Evolutionary conservation across 257 asterid species (phyloP).

Genomic region (Solanum pimpinellifolium): DNA sequence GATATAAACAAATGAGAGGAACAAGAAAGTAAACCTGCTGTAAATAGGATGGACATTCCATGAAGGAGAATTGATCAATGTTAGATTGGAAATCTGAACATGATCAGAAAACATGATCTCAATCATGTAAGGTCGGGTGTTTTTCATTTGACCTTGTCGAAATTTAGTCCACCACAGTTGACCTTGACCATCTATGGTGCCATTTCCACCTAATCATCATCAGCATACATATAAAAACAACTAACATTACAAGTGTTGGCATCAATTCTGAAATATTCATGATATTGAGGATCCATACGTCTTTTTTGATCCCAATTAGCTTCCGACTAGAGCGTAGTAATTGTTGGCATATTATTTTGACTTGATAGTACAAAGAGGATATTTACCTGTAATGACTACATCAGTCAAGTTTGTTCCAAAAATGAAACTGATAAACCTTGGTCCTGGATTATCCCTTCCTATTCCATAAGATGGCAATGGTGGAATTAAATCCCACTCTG

Average conservation of each 20-base stretch:
- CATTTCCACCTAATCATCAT: conserved; percentile 46
- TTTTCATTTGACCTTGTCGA: conserved; percentile 9
- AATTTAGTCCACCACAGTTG: conserved; percentile 57
- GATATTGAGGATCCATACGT: background rate
- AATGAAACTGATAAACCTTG: conserved; percentile 52
- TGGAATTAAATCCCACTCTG: conserved; percentile 43
- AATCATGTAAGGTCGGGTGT: conserved; percentile 62
- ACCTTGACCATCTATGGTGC: conserved; percentile 72
- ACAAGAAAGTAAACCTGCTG: conserved; percentile 29
- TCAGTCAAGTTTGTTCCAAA: conserved; percentile 56
- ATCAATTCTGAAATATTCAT: background rate
- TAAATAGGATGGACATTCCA: conserved; percentile 77
- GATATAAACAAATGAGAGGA: background rate
- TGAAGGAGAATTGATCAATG: conserved; percentile 54
- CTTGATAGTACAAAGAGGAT: background rate
- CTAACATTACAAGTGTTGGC: background rate
- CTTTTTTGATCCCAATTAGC: background rate
- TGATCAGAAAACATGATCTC: conserved; percentile 45
- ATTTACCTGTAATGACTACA: conserved; percentile 54
- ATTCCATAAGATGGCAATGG: conserved; percentile 71
- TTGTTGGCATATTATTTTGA: background rate
- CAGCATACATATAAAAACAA: background rate
- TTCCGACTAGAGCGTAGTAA: background rate
- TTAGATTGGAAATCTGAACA: conserved; percentile 48
- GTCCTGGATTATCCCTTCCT: conserved; percentile 51